Evolutionary conservation across 2,329 filamentous ascomycete species (phyloP), one percentile per base, ranked within the genome.

Genomic region (Dactylonectria estremocensis): DNA sequence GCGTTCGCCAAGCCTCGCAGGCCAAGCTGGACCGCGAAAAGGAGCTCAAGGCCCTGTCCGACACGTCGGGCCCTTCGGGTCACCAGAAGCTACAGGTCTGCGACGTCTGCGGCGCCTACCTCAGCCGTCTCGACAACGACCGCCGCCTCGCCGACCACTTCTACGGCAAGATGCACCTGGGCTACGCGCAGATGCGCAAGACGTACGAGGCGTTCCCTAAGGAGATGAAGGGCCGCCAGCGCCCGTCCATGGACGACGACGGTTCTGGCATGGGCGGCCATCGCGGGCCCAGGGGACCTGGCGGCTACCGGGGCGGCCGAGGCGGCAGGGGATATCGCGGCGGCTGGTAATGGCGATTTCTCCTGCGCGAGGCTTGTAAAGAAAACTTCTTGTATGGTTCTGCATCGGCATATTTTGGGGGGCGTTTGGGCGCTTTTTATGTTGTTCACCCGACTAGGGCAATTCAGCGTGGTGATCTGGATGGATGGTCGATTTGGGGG

Each of bases 51-150:
- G 91, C 92, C 3, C 87, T 99, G 24, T 93, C 93, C 62, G 96
- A 99, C 82, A 98, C 95, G 0, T 94, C 92, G 28, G 96, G 96
- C 0, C 96, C 96, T 0, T 95, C 91, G 0, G 96, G 96, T 18
- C 96, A 99, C 81, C 96, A 99, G 85, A 99, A 99, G 81, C 86
- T 99, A 46, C 96, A 99, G 80, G 96, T 99, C 53, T 99, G 96
- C 86, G 96, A 99, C 82, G 96, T 98, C 1, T 99, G 96, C 81
- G 96, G 96, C 69, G 96, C 96, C 6, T 99, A 98, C 80, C 88
- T 99, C 43, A 95, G 91, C 69, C 86, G 96, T 22, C 88, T 99
- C 35, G 96, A 99, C 79, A 99, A 99, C 78, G 96, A 99, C 80
- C 89, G 96, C 40, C 89, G 96, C 33, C 81, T 99, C 78, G 96